A percentile compares a stretch with the other conserved stretches of the same genome.
These are phyloP conservation scores for Plasmodium vinckei DNA, from an alignment of 169 alveolate genomes.

Conservation along the genomic window DNA sequence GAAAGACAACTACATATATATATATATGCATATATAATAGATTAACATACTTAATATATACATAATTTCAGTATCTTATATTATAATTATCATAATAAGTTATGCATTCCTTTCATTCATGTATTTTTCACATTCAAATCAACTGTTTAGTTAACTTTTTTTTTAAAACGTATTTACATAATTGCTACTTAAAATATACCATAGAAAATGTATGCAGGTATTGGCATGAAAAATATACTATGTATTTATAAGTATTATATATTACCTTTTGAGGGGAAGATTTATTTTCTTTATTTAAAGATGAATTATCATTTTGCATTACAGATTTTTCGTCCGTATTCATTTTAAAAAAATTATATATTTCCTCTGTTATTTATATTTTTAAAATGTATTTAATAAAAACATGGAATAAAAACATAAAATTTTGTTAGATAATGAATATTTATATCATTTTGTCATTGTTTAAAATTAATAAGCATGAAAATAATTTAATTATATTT, in stretches of 20 bases:
- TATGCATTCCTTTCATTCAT: too few species aligned
- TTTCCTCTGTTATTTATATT: background rate
- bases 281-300: constrained; percentile 10
- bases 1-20: constrained; percentile 10
- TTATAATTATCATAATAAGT: too few species aligned
- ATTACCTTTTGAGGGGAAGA: constrained; percentile 11
- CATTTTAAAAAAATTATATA: background rate
- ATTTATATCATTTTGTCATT: background rate
- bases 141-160: too few species aligned
- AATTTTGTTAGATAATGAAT: background rate
- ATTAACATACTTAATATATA: too few species aligned
- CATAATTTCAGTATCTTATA: too few species aligned
- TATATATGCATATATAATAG: background rate
- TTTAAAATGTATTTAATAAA: too few species aligned
- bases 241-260: background rate
- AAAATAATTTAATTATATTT: too few species aligned
- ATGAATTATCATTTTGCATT: constrained; percentile 1
- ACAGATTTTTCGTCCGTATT: background rate
- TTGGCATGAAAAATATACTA: background rate
- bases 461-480: too few species aligned
- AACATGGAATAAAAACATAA: background rate
- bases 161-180: too few species aligned
- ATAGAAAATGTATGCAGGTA: background rate
- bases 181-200: too few species aligned
- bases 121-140: too few species aligned